Evolutionary conservation across 2,329 filamentous ascomycete genomes (phyloP).

Genomic region (Talaromyces sp.): DNA sequence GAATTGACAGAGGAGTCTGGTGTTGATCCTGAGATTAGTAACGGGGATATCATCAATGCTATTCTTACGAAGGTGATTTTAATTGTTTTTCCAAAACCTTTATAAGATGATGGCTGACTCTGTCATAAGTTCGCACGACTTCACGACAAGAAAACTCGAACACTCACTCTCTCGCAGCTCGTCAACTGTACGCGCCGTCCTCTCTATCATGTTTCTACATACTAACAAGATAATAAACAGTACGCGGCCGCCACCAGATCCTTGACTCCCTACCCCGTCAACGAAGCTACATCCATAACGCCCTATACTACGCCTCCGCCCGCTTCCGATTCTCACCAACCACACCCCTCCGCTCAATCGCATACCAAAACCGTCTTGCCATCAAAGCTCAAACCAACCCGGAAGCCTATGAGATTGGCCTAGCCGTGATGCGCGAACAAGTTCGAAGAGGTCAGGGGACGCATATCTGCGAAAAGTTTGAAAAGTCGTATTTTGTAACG

Average conservation of each 20-base stretch:
- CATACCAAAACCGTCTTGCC: neutral
- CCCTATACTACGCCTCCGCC: neutral
- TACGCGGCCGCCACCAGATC: neutral
- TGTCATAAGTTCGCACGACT: neutral
- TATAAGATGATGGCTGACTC: neutral
- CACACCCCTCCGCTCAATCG: neutral
- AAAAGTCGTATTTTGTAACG: neutral
- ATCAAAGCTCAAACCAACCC: neutral
- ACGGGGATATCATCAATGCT: neutral
- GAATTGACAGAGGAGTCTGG: neutral
- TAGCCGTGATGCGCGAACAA: neutral
- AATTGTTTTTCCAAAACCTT: neutral
- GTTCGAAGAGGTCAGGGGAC: neutral
- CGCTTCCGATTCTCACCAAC: neutral
- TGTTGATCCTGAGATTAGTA: neutral
- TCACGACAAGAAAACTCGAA: neutral
- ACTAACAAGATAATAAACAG: neutral
- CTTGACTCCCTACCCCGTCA: neutral
- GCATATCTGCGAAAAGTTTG: constrained; percentile 8
- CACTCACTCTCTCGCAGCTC: neutral
- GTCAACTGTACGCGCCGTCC: neutral
- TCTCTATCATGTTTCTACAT: too few relatives aligned
- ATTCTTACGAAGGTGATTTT: neutral
- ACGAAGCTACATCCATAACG: constrained; percentile 5
- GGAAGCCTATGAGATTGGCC: neutral